A percentile compares a stretch with the other conserved stretches of the same genome.
These are phyloP conservation scores for Besnoitia besnoiti DNA, from an alignment of 169 alveolate genomes.

Conservation along the genomic window DNA sequence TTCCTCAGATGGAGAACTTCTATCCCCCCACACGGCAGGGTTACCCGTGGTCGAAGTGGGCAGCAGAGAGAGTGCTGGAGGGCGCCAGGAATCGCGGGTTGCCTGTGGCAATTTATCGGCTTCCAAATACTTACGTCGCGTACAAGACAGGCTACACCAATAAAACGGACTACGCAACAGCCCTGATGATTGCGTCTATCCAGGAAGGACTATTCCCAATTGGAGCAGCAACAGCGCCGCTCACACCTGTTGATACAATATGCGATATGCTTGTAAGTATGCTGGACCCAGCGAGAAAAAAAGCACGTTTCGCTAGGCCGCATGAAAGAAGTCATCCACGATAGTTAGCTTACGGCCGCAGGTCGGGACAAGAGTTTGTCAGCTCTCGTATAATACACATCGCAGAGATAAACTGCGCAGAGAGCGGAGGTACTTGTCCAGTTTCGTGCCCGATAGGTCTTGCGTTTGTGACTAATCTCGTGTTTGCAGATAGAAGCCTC, in stretches of 20 bases:
- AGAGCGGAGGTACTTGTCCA: background rate
- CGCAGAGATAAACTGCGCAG: too few species aligned
- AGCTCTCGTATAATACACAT: too few species aligned
- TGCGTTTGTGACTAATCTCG: background rate
- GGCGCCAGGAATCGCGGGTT: conserved; percentile 73
- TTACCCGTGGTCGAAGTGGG: conserved; percentile 82
- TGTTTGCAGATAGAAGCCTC: conserved; percentile 70
- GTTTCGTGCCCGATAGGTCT: too few species aligned
- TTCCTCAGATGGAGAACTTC: conserved; percentile 74
- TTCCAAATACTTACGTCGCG: conserved; percentile 78
- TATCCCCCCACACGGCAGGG: conserved; percentile 77
- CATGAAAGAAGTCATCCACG: too few species aligned
- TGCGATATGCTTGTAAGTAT: conserved; percentile 73
- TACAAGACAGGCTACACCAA: conserved; percentile 78
- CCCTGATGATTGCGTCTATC: conserved; percentile 73
- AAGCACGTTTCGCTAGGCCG: background rate
- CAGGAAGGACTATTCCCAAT: conserved; percentile 78
- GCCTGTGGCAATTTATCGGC: conserved; percentile 75
- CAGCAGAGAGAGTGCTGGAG: conserved; percentile 76
- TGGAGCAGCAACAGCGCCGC: conserved; percentile 79
- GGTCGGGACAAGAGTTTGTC: too few species aligned
- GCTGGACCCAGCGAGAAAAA: background rate
- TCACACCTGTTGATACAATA: conserved; percentile 77
- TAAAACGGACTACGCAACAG: conserved; percentile 78
- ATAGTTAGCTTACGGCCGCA: too few species aligned